phyloP scores from a whole-genome alignment of 169 alveolate genomes.

The Eimeria tenella region DNA sequence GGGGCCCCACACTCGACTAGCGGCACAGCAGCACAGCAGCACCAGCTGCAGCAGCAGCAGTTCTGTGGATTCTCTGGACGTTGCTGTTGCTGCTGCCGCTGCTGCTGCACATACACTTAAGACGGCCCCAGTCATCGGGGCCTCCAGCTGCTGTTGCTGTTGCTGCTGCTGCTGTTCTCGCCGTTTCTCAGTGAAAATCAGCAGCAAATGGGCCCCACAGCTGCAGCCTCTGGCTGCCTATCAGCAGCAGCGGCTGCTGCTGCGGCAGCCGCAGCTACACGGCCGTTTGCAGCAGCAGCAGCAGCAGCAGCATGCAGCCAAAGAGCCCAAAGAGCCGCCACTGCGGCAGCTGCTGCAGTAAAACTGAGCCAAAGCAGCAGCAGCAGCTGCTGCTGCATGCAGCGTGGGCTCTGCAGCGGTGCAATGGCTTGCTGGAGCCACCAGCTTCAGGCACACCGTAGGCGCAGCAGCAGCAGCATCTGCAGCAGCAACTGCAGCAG shows the following conservation, averaged over 20 bases:
- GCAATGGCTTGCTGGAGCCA: not conserved
- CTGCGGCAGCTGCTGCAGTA: conserved; percentile 50
- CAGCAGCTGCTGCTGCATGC: not conserved
- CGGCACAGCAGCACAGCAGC: not conserved
- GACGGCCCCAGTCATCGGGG: not conserved
- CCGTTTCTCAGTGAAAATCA: not conserved
- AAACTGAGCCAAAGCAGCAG: no score
- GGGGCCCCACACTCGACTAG: conserved; percentile 19
- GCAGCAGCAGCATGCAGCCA: conserved; percentile 2
- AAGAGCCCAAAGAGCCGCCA: not conserved
- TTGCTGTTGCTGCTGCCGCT: no score
- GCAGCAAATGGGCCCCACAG: conserved; percentile 23
- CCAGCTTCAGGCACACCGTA: conserved; percentile 14
- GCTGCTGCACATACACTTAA: conserved; percentile 6
- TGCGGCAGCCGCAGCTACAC: not conserved
- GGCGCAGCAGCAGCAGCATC: not conserved
- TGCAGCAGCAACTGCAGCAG: conserved; percentile 42
- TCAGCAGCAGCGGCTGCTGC: conserved; percentile 38
- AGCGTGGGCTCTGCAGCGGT: conserved; percentile 14
- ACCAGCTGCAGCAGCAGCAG: not conserved
- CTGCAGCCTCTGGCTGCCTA: conserved; percentile 39
- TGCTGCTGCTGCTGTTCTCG: conserved; percentile 6
- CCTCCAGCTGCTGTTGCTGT: conserved; percentile 20
- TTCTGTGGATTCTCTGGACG: not conserved
- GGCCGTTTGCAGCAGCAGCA: not conserved